These are phyloP conservation scores for Spergularia azorica DNA, from an alignment of 179 eudicot genomes.

Conservation along the genomic window DNA sequence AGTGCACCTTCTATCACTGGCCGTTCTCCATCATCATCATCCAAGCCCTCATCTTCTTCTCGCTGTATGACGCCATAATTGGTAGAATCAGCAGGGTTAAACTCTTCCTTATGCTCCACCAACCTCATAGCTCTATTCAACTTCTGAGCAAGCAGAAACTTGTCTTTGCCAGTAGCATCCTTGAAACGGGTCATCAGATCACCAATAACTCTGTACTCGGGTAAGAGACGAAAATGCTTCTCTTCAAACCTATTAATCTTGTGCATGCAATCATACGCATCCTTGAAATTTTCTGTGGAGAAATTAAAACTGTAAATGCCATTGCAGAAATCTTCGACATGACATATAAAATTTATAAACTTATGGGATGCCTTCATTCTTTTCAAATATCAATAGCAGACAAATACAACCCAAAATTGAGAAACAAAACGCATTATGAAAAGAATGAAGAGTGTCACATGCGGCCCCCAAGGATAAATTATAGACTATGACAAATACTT, in stretches of 20 bases:
- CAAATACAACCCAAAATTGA: not conserved
- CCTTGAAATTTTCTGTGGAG: constrained; percentile 59
- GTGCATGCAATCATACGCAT: constrained; percentile 67
- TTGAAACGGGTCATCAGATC: constrained; percentile 74
- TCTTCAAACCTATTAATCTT: constrained; percentile 76
- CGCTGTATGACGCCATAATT: constrained; percentile 68
- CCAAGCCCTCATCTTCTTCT: constrained; percentile 42
- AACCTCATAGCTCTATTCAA: constrained; percentile 83
- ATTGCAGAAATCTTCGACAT: not conserved
- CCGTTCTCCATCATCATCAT: constrained; percentile 47
- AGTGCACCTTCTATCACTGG: constrained; percentile 32
- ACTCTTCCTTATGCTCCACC: constrained; percentile 73
- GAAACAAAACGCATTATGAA: not conserved
- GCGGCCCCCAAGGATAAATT: not conserved
- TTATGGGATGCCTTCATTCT: not conserved
- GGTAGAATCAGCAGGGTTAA: constrained; percentile 70
- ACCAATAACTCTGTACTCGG: constrained; percentile 86
- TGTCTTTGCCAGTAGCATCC: constrained; percentile 84
- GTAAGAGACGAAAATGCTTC: constrained; percentile 64
- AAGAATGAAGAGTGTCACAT: not conserved
- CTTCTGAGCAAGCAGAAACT: constrained; percentile 81
- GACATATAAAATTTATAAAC: not conserved
- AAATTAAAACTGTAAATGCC: constrained; percentile 13
- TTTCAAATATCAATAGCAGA: not conserved
- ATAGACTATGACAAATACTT: not conserved